A percentile compares a stretch with the other conserved stretches of the same genome.
Evolutionary conservation across 1,284 basidiomycete genomes (phyloP).

Genomic region (Ceratobasidium sp.): DNA sequence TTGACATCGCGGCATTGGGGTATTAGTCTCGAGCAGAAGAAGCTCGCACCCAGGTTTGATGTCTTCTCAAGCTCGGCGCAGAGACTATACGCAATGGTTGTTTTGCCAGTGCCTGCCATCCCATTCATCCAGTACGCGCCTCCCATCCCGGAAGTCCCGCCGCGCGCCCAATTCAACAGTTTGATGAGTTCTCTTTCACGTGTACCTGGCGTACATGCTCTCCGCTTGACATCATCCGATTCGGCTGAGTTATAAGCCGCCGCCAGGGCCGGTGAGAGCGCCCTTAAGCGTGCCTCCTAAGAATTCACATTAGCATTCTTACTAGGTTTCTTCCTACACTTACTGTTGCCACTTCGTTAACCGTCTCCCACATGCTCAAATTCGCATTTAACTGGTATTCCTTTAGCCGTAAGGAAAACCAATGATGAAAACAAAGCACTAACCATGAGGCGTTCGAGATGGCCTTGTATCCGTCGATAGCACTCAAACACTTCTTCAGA

Average conservation of each 20-base stretch:
- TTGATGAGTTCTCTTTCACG: not conserved
- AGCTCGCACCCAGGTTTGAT: not conserved
- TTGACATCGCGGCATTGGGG: not conserved
- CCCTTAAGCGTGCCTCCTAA: not conserved
- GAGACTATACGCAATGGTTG: too few species aligned
- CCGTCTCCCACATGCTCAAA: not conserved
- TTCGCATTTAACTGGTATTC: not conserved
- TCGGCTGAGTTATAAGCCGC: not conserved
- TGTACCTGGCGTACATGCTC: not conserved
- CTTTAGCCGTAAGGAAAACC: not conserved
- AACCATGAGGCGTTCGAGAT: not conserved
- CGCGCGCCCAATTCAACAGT: not conserved
- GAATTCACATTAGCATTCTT: not conserved
- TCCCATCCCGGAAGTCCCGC: not conserved
- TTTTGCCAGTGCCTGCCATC: too few species aligned
- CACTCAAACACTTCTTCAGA: not conserved
- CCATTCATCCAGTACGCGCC: constrained; percentile 5
- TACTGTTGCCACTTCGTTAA: constrained; percentile 1
- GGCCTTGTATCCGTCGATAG: too few species aligned
- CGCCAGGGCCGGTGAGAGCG: not conserved
- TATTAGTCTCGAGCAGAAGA: constrained; percentile 6
- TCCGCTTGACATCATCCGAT: not conserved
- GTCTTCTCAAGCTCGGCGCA: too few species aligned
- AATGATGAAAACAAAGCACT: not conserved
- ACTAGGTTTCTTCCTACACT: not conserved